These are phyloP conservation scores for Pseudogymnoascus sp. DNA, from an alignment of 2,329 filamentous ascomycete genomes.

Conservation along the genomic window DNA sequence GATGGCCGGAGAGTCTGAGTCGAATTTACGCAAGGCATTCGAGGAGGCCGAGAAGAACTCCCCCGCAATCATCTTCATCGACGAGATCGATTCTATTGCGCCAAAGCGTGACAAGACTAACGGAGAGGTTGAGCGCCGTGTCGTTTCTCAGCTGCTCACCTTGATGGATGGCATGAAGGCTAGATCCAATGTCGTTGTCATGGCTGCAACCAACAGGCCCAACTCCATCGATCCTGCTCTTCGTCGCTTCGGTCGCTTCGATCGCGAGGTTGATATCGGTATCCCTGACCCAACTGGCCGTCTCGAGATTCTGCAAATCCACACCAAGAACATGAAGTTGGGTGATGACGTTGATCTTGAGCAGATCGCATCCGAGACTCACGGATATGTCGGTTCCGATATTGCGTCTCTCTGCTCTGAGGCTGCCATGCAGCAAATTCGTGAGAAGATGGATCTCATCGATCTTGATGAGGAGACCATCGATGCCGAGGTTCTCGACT, in stretches of 20 bases:
- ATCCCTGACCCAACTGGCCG: slow-evolving; percentile 96
- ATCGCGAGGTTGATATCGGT: slow-evolving; percentile 97
- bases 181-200: slow-evolving; percentile 95
- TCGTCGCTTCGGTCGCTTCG: slow-evolving; percentile 96
- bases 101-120: slow-evolving; percentile 99
- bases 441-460: slow-evolving; percentile 99
- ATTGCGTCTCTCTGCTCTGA: slow-evolving; percentile 96
- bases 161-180: slow-evolving; percentile 99
- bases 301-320: slow-evolving; percentile 97
- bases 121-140: slow-evolving; percentile 95
- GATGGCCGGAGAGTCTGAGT: slow-evolving; percentile 99
- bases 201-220: slow-evolving; percentile 97
- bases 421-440: slow-evolving; percentile 99
- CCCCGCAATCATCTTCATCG: slow-evolving; percentile 98
- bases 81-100: slow-evolving; percentile 98
- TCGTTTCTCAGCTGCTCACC: slow-evolving; percentile 91
- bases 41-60: slow-evolving; percentile 99
- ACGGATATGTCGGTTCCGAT: slow-evolving; percentile 98
- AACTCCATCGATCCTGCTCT: slow-evolving; percentile 98
- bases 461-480: slow-evolving; percentile 99
- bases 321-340: slow-evolving; percentile 99
- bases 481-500: slow-evolving; percentile 95
- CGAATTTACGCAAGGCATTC: slow-evolving; percentile 96
- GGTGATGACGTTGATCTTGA: slow-evolving; percentile 94
- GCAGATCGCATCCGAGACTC: slow-evolving; percentile 92